These are phyloP conservation scores for Boletus mariae DNA, from an alignment of 1,284 basidiomycete species.

Conservation along the genomic window DNA sequence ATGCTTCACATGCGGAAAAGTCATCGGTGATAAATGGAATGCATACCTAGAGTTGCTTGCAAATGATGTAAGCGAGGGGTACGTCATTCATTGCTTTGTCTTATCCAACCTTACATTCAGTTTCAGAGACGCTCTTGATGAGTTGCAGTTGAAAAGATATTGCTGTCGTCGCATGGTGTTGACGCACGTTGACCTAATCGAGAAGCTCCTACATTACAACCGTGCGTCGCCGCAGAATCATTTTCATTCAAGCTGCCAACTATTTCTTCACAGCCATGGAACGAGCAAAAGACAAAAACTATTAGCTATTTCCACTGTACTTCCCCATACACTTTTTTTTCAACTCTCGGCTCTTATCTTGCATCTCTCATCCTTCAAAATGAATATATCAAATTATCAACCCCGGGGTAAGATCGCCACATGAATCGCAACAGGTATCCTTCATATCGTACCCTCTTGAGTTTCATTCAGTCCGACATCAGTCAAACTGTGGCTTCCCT, in stretches of 20 bases:
- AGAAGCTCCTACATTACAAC: constrained; percentile 94
- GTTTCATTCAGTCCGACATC: neutral
- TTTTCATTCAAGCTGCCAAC: neutral
- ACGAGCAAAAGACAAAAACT: constrained; percentile 28
- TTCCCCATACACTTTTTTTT: constrained; percentile 4
- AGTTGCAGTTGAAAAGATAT: constrained; percentile 88
- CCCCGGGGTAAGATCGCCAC: neutral
- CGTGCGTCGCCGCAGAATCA: constrained; percentile 55
- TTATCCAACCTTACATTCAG: neutral
- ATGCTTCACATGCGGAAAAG: constrained; percentile 92
- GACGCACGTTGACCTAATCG: constrained; percentile 96
- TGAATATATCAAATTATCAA: neutral
- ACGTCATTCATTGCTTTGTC: constrained; percentile 28
- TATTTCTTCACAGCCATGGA: constrained; percentile 28
- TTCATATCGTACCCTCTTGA: neutral
- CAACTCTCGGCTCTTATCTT: neutral
- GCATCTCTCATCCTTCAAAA: neutral
- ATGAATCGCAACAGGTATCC: neutral
- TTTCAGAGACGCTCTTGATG: constrained; percentile 84
- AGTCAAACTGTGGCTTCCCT: no score
- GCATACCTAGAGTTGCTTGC: constrained; percentile 78
- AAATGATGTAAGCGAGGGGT: constrained; percentile 84
- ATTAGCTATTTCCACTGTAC: constrained; percentile 4
- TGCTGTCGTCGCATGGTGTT: constrained; percentile 98
- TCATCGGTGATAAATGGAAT: constrained; percentile 92